Evolutionary conservation across 352 stramenopile genomes (phyloP).

Genomic region (Plasmopara halstedii): DNA sequence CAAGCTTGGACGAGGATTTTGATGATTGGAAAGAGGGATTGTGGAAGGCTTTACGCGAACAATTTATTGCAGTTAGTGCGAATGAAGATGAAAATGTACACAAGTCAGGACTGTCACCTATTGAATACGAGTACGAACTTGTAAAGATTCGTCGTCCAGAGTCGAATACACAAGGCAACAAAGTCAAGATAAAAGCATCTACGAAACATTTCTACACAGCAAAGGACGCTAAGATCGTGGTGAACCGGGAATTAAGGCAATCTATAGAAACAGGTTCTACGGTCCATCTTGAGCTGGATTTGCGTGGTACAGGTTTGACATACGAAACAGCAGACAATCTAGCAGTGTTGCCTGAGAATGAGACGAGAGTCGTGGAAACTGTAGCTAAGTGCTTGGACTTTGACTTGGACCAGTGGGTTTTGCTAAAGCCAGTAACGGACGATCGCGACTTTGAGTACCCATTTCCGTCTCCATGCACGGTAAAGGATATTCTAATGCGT

Average conservation of each 20-base stretch:
- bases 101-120: slow-evolving; percentile 20
- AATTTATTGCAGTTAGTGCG: slow-evolving; percentile 38
- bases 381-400: slow-evolving; percentile 83
- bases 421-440: slow-evolving; percentile 45
- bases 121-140: slow-evolving; percentile 53
- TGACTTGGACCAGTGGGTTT: slow-evolving; percentile 88
- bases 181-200: slow-evolving; percentile 57
- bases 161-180: slow-evolving; percentile 6
- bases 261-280: slow-evolving; percentile 76
- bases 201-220: slow-evolving; percentile 90
- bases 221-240: slow-evolving; percentile 70
- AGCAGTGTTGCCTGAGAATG: slow-evolving; percentile 89
- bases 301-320: slow-evolving; percentile 69
- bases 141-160: slow-evolving; percentile 32
- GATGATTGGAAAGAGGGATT: slow-evolving; percentile 93
- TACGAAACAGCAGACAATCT: slow-evolving; percentile 94
- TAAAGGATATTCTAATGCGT: slow-evolving; percentile 85
- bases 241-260: slow-evolving; percentile 88
- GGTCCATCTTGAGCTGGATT: slow-evolving; percentile 85
- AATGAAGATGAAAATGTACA: slow-evolving; percentile 9
- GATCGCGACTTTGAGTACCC: slow-evolving; percentile 55
- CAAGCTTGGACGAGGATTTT: slow-evolving; percentile 88
- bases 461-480: slow-evolving; percentile 94
- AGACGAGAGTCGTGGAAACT: slow-evolving; percentile 60
- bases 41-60: slow-evolving; percentile 75